Evolutionary conservation across 108 stramenopile species (phyloP), one percentile per base, ranked within the genome.

Genomic region (Nitzschia sp.): DNA sequence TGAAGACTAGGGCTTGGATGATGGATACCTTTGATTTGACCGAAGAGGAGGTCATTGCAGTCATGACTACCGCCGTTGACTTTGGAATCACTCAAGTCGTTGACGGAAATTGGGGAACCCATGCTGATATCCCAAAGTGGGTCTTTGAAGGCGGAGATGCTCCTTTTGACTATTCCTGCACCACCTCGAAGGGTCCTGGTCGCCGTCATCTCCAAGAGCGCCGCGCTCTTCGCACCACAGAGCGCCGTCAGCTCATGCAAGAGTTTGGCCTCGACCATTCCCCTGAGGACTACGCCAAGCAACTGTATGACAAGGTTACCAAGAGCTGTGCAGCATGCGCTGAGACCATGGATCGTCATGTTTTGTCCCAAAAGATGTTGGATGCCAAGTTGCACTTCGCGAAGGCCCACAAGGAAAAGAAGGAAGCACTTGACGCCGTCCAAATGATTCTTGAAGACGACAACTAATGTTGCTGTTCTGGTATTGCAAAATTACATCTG

Each of bases 11-110:
- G 8, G 33, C 53, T 35, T 74, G 73, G 73, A 22, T 74, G 57
- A 74, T 74, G 73, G 65, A 74, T 48, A 38, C 53, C 23, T 66
- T 33, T 31, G 65, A 52, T 34, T 41, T 74, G 66, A 66, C 57
- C 28, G 73, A 74, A 32, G 73, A 74, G 34, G 73, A 74, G 56
- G 59, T 57, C 48, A 74, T 74, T 50, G 73, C 73, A 16, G 6
- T 74, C 45, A 74, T 74, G 73, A 54, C 73, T 1, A 74, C 65
- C 13, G 46, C 65, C 17, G 73, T 74, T 1, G 73, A 74, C 45
- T 74, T 66, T 41, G 64, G 65, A 16, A 34, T 74, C 45, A 74
- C 73, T 23, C 73, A 74, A 31, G 73, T 74, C 13, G 71, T 72
- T 3, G 71, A 72, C 45, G 71, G 71, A 11, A 72, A 72, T 47